Conservation (phyloP, 1,284 basidiomycete species). For the Trichosporon sp. region DNA sequence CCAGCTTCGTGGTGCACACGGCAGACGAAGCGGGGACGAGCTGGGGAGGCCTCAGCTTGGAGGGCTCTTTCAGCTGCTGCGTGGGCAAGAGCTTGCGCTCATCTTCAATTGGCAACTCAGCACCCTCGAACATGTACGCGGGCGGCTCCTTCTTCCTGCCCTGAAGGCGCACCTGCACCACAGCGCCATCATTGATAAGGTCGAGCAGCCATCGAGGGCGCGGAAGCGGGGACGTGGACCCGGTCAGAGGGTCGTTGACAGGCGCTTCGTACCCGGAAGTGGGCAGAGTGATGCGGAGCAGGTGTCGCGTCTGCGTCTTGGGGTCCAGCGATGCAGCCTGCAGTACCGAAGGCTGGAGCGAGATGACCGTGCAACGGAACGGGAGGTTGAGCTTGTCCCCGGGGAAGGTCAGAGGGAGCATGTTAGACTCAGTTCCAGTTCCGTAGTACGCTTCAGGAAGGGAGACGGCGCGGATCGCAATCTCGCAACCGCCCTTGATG, state of each 20-base stretch:
- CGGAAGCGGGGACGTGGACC: slow-evolving; percentile 59
- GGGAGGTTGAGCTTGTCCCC: slow-evolving; percentile 32
- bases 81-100: slow-evolving; percentile 60
- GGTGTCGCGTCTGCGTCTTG: slow-evolving; percentile 55
- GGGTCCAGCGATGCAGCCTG: slow-evolving; percentile 57
- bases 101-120: slow-evolving; percentile 55
- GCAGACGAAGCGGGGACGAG: slow-evolving; percentile 36
- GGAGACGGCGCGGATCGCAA: slow-evolving; percentile 32
- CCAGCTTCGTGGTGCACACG: slow-evolving; percentile 18
- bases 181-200: slow-evolving; percentile 61
- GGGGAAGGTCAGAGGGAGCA: slow-evolving; percentile 29
- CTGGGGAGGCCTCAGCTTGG: slow-evolving; percentile 26
- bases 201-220: slow-evolving; percentile 70
- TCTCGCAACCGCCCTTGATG: slow-evolving; percentile 35
- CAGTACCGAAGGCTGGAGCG: slow-evolving; percentile 68
- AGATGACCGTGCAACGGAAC: slow-evolving; percentile 47
- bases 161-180: slow-evolving; percentile 59
- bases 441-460: slow-evolving; percentile 31
- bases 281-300: slow-evolving; percentile 70
- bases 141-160: slow-evolving; percentile 36
- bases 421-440: slow-evolving; percentile 6
- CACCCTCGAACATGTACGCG: slow-evolving; percentile 56
- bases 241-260: slow-evolving; percentile 72
- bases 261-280: slow-evolving; percentile 70
- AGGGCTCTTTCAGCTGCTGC: slow-evolving; percentile 39